Evolutionary conservation across 257 asterid genomes (phyloP).

Genomic region (Rauvolfia tetraphylla): DNA sequence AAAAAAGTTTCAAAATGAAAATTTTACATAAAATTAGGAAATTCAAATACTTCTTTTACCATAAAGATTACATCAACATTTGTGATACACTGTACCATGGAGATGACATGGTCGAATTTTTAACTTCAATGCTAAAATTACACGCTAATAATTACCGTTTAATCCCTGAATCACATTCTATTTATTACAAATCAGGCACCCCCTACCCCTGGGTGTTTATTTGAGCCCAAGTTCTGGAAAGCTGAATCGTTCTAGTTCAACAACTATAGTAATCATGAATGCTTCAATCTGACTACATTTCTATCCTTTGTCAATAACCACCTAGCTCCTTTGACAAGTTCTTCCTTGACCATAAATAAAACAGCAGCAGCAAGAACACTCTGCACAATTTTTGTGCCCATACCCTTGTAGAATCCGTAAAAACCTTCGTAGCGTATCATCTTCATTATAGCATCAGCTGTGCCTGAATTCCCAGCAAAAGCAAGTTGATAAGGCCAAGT

Average conservation of each 20-base stretch:
- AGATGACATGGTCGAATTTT: not conserved
- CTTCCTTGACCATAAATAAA: conserved; percentile 96
- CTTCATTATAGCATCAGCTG: conserved; percentile 79
- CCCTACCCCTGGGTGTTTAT: not conserved
- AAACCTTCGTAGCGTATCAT: conserved; percentile 82
- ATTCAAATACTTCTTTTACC: too few species aligned
- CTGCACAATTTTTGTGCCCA: conserved; percentile 91
- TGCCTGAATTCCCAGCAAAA: conserved; percentile 48
- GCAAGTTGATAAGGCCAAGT: not conserved
- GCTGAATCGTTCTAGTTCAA: too few species aligned
- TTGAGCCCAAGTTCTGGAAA: not conserved
- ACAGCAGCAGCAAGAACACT: conserved; percentile 97
- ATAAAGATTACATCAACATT: not conserved
- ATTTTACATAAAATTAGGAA: too few species aligned
- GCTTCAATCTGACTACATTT: conserved; percentile 28
- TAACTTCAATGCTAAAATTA: not conserved
- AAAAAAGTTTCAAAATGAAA: too few species aligned
- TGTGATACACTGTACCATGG: not conserved
- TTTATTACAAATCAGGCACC: not conserved
- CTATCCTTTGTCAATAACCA: conserved; percentile 56
- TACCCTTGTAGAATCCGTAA: conserved; percentile 80
- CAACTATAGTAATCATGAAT: conserved; percentile 14
- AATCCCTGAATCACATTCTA: not conserved
- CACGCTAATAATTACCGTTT: not conserved
- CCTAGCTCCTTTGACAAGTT: conserved; percentile 76